phyloP scores from a whole-genome alignment of 345 rosid species.

The Pistacia vera region DNA sequence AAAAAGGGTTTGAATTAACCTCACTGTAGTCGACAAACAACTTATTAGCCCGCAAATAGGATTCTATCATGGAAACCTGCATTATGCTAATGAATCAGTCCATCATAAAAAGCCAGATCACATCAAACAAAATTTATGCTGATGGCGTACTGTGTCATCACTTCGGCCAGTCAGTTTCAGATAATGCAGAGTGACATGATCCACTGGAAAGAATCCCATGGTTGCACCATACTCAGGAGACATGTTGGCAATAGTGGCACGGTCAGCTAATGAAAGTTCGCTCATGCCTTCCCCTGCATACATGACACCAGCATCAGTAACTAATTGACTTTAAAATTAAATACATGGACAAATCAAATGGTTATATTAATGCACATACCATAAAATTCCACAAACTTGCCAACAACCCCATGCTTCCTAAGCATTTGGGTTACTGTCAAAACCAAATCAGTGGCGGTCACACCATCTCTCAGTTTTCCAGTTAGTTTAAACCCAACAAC shows the following conservation, averaged over 20 bases:
- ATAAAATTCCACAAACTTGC: constrained; percentile 90
- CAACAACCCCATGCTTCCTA: constrained; percentile 97
- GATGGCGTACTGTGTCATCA: constrained; percentile 59
- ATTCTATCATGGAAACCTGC: constrained; percentile 82
- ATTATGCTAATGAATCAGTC: constrained; percentile 25
- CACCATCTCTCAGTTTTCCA: constrained; percentile 81
- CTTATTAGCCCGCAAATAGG: constrained; percentile 82
- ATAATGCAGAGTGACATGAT: constrained; percentile 89
- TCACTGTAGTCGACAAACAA: constrained; percentile 92
- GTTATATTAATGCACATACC: constrained; percentile 34
- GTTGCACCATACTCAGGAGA: constrained; percentile 98
- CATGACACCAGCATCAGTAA: constrained; percentile 5
- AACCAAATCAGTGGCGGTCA: constrained; percentile 95
- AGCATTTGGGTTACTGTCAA: constrained; percentile 92
- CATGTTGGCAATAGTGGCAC: constrained; percentile 98
- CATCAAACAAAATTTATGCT: neutral
- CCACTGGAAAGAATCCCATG: constrained; percentile 98
- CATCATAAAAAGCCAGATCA: neutral
- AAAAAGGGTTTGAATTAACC: constrained; percentile 40
- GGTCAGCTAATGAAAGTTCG: constrained; percentile 86
- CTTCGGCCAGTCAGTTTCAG: constrained; percentile 84
- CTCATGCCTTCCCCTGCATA: constrained; percentile 85
- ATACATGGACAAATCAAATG: neutral
- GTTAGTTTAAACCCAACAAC: constrained; percentile 88
- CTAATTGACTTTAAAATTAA: constrained; percentile 11